Base-by-base conservation (phyloP, 352 stramenopile species). In the Globisporangium acanthophoron region DNA sequence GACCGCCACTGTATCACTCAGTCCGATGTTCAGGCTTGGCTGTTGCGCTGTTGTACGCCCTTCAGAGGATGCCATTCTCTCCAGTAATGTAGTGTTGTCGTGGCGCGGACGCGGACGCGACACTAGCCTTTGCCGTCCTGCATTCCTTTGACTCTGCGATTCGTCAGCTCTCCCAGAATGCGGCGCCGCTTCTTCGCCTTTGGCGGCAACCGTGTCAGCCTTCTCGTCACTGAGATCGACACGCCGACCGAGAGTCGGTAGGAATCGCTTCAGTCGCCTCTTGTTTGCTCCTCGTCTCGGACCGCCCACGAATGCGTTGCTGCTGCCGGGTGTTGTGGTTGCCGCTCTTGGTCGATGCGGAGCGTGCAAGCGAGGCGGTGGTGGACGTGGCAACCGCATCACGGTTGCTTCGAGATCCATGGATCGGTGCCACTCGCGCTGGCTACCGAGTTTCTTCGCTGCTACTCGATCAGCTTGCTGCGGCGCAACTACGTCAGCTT, bases 361-460 rank as follows among this genome's bases (percentile, higher is more conserved):
- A 3, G 58, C 45, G 6, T 41, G 45, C 8, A 59, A 43, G n/a
- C 58, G 58, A 29, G 58, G 51, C 0, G 58, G 51, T 3, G 58
- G 58, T 5, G 35, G 58, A 12, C 51, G 51, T 15, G 58, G 58
- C 15, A 33, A 64, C 49, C 50, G 55, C 37, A 54, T 2, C 11
- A 35, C 12, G 3, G 20, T 11, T 6, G 33, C 3, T 7, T 57
- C 46, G 3, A 65, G 27, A 24, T 46, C 53, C 54, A 61, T 48
- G 4, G 59, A 65, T 8, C 29, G 47, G 6, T 61, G 47, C 59
- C 59, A 61, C 53, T 61, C 53, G 8, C 16, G 15, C 12, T 65
- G 53, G 3, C 37, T 65, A 1, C 41, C 48, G 43, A 65, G 54
- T 47, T 48, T 65, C 54, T 57, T 61, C 24, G 3, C 1, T 18